Conservation (phyloP, 345 rosid genomes). For the Populus davidiana region DNA sequence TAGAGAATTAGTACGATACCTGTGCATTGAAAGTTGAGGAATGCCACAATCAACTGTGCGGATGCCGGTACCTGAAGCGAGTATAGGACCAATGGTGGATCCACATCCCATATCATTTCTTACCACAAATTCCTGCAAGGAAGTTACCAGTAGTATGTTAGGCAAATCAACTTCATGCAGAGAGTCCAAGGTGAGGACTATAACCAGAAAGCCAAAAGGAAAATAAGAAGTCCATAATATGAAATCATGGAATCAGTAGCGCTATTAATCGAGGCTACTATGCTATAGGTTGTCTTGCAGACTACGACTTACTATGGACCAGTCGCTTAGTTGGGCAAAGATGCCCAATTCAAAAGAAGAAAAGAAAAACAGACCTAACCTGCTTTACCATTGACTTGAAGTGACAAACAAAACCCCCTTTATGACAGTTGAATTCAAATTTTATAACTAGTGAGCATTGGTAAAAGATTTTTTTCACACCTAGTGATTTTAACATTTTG, state of each 20-base stretch:
- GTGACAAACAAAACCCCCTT: not conserved
- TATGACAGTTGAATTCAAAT: not conserved
- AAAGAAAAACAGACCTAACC: not conserved
- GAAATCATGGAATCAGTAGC: not conserved
- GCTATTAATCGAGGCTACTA: not conserved
- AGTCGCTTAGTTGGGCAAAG: not conserved
- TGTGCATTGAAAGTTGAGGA: slow-evolving; percentile 96
- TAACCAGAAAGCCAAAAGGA: not conserved
- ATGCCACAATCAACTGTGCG: slow-evolving; percentile 94
- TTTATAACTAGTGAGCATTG: not conserved
- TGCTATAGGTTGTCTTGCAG: not conserved
- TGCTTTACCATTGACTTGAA: not conserved
- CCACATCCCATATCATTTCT: slow-evolving; percentile 99
- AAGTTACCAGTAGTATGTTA: not conserved
- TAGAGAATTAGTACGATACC: slow-evolving; percentile 37
- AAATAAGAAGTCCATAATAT: not conserved
- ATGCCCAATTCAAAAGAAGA: not conserved
- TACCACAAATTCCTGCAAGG: slow-evolving; percentile 81
- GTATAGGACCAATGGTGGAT: slow-evolving; percentile 93
- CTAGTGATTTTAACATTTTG: too few relatives aligned
- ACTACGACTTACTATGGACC: not conserved
- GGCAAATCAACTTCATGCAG: not conserved
- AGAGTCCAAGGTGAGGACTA: too few relatives aligned
- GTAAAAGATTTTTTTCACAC: too few relatives aligned
- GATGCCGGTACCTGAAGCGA: slow-evolving; percentile 88